Conservation (phyloP, 2,329 filamentous ascomycete genomes). For the Diaporthe sp. region DNA sequence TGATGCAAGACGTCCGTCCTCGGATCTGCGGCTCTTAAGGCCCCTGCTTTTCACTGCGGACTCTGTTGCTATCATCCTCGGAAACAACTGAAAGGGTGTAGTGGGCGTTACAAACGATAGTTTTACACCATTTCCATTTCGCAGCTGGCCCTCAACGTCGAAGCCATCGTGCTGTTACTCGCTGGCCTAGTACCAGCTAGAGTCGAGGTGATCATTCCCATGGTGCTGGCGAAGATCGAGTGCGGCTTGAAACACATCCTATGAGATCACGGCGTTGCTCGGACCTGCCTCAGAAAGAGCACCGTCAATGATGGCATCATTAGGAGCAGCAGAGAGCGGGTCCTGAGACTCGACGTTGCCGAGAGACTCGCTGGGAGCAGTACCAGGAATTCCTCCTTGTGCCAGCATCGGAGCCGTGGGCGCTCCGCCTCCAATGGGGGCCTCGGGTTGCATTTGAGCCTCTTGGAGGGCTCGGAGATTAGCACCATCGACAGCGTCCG, state of each 20-base stretch:
- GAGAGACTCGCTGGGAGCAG: constrained; percentile 27
- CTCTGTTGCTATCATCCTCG: neutral
- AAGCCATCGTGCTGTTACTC: neutral
- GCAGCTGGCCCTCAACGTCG: neutral
- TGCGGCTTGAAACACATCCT: constrained; percentile 13
- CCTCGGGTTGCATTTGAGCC: constrained; percentile 30
- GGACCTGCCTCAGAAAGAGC: constrained; percentile 25
- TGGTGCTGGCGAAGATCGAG: constrained; percentile 1
- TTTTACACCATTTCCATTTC: neutral
- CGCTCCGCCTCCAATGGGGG: constrained; percentile 10
- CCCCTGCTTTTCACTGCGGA: neutral
- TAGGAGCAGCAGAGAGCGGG: constrained; percentile 5
- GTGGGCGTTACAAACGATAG: neutral
- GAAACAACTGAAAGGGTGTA: neutral
- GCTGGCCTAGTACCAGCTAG: neutral
- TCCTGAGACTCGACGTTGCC: constrained; percentile 19
- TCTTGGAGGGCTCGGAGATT: constrained; percentile 33
- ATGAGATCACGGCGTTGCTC: constrained; percentile 17
- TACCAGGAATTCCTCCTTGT: constrained; percentile 8
- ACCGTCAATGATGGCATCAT: constrained; percentile 7
- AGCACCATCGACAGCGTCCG: constrained; percentile 17
- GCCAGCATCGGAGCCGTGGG: constrained; percentile 32
- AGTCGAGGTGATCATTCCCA: neutral
- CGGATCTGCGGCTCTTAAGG: neutral
- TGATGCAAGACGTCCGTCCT: neutral